These are phyloP conservation scores for Phytopythium helicoides DNA, from an alignment of 352 stramenopile genomes.

Conservation along the genomic window DNA sequence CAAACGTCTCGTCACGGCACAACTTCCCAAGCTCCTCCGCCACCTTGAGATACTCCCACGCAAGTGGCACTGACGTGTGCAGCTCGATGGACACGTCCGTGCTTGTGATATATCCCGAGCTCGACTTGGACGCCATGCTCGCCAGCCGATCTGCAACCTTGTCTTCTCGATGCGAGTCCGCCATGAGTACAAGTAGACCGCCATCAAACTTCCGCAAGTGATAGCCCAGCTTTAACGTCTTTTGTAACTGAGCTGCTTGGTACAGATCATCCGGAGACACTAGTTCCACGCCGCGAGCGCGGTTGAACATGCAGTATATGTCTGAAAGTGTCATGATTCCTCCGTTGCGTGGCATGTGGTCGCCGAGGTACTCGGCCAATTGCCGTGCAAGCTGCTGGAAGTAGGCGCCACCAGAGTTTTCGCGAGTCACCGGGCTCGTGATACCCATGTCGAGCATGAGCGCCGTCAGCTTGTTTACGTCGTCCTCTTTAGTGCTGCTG, in stretches of 20 bases:
- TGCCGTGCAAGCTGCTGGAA: slow-evolving; percentile 90
- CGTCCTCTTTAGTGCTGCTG: slow-evolving; percentile 34
- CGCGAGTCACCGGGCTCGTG: slow-evolving; percentile 89
- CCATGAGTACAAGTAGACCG: slow-evolving; percentile 92
- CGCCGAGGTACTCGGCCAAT: slow-evolving; percentile 83
- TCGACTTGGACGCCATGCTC: slow-evolving; percentile 75
- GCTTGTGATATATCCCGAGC: slow-evolving; percentile 81
- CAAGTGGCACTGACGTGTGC: slow-evolving; percentile 93
- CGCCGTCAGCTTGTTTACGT: slow-evolving; percentile 78
- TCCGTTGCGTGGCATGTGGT: slow-evolving; percentile 84
- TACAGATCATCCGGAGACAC: slow-evolving; percentile 98
- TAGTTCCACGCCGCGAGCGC: slow-evolving; percentile 95
- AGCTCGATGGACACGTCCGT: slow-evolving; percentile 90
- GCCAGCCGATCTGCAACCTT: slow-evolving; percentile 65
- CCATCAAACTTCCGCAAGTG: slow-evolving; percentile 92
- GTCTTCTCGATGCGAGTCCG: slow-evolving; percentile 86
- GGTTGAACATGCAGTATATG: slow-evolving; percentile 99
- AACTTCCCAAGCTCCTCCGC: slow-evolving; percentile 92
- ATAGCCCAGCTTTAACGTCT: slow-evolving; percentile 88
- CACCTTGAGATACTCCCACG: slow-evolving; percentile 94
- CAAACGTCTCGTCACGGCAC: slow-evolving; percentile 95
- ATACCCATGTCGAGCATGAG: slow-evolving; percentile 94
- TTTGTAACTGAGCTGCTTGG: slow-evolving; percentile 84
- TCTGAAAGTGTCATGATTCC: slow-evolving; percentile 98
- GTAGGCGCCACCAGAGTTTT: slow-evolving; percentile 87